These are phyloP conservation scores for Candida morakotiae DNA, from an alignment of 805 yeast species.

Conservation along the genomic window DNA sequence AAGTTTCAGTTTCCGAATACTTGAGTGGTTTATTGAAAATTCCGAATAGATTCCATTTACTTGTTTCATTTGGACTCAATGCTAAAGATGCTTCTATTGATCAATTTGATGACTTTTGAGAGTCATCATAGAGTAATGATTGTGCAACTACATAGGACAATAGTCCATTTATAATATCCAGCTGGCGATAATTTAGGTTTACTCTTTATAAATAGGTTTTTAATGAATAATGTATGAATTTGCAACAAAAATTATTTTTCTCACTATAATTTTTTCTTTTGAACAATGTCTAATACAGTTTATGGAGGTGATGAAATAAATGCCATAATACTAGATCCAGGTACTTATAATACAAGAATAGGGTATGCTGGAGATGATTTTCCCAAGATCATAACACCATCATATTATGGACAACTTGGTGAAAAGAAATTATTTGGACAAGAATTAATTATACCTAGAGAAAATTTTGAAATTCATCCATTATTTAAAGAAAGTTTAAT, in stretches of 20 bases:
- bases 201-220: too few species aligned
- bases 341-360: constrained; percentile 74
- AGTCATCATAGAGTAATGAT: too few species aligned
- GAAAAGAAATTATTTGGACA: constrained; percentile 32
- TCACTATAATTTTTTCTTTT: constrained; percentile 1
- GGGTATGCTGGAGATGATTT: constrained; percentile 93
- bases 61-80: too few species aligned
- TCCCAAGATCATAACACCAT: constrained; percentile 74
- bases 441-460: constrained; percentile 48
- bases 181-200: too few species aligned
- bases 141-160: too few species aligned
- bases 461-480: constrained; percentile 48
- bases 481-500: constrained; percentile 58
- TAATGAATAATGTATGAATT: neutral
- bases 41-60: too few species aligned
- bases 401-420: constrained; percentile 42
- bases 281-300: constrained; percentile 22
- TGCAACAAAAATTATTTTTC: neutral
- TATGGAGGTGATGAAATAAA: constrained; percentile 72
- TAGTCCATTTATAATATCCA: too few species aligned
- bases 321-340: constrained; percentile 89
- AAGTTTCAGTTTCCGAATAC: too few species aligned
- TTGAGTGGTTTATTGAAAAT: too few species aligned
- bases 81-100: too few species aligned
- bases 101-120: too few species aligned